These are phyloP conservation scores for Chrysanthemum lavandulifolium DNA, from an alignment of 129 eudicot species.

Conservation along the genomic window DNA sequence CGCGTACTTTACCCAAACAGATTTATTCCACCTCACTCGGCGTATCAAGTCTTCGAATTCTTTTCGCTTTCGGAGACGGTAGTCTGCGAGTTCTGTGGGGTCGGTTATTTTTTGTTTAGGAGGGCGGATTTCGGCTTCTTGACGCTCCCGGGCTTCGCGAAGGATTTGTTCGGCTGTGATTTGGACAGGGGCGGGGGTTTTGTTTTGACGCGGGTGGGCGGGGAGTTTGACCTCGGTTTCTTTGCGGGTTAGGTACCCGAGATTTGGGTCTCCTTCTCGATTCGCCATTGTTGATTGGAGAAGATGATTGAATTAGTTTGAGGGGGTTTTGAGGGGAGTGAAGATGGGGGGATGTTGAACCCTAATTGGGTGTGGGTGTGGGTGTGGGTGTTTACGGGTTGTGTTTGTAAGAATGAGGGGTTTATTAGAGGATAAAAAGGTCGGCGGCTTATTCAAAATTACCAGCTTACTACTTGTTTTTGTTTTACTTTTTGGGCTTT, in stretches of 20 bases:
- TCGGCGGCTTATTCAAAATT: slow-evolving; percentile 36
- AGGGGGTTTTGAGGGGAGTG: background rate
- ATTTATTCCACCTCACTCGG: slow-evolving; percentile 72
- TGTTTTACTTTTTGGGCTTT: no score
- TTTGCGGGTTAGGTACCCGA: slow-evolving; percentile 69
- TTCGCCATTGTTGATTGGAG: slow-evolving; percentile 17
- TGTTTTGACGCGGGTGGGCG: slow-evolving; percentile 86
- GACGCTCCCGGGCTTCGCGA: slow-evolving; percentile 89
- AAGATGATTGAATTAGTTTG: background rate
- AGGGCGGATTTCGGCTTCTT: slow-evolving; percentile 91
- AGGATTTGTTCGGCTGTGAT: slow-evolving; percentile 96
- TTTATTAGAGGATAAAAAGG: no score
- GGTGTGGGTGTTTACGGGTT: no score
- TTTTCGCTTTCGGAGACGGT: slow-evolving; percentile 82
- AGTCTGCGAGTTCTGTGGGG: slow-evolving; percentile 73
- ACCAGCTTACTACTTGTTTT: no score
- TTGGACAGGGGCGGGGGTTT: slow-evolving; percentile 89
- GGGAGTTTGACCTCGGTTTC: slow-evolving; percentile 91
- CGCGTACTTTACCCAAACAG: slow-evolving; percentile 94
- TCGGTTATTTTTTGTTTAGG: slow-evolving; percentile 95
- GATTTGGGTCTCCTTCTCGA: slow-evolving; percentile 44
- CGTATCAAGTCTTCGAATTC: slow-evolving; percentile 80
- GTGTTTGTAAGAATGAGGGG: no score
- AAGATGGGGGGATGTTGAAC: background rate
- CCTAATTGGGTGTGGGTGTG: no score